A percentile compares a stretch with the other conserved stretches of the same genome.
Conservation (phyloP, 176 grass and related monocot genomes). For the Rhynchospora breviuscula region DNA sequence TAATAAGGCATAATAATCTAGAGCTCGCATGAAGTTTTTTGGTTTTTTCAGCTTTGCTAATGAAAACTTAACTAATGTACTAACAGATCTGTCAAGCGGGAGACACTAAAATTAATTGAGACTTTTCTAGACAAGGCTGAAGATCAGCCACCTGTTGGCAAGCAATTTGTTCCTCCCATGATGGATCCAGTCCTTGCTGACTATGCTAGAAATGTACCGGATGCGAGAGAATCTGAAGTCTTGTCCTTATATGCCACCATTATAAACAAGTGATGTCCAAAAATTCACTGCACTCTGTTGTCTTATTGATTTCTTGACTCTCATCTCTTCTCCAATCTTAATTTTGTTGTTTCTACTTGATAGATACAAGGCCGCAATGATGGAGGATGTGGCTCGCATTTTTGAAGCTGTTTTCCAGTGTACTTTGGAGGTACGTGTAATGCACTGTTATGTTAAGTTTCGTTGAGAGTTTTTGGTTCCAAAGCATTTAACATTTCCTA, state of each 20-base stretch:
- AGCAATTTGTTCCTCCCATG: slow-evolving; percentile 99
- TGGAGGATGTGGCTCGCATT: slow-evolving; percentile 82
- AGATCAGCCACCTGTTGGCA: slow-evolving; percentile 86
- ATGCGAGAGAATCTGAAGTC: slow-evolving; percentile 99
- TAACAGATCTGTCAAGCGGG: slow-evolving; percentile 92
- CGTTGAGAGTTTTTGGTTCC: background rate
- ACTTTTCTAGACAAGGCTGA: slow-evolving; percentile 99
- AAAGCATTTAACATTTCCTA: slow-evolving; percentile 7
- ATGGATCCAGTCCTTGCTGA: slow-evolving; percentile 96
- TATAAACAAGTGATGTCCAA: slow-evolving; percentile 81
- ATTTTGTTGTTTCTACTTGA: slow-evolving; percentile 17
- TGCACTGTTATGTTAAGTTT: slow-evolving; percentile 6
- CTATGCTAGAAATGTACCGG: slow-evolving; percentile 98
- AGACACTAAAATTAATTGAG: slow-evolving; percentile 97
- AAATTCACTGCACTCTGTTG: background rate
- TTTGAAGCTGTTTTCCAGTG: slow-evolving; percentile 99
- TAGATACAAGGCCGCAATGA: slow-evolving; percentile 91
- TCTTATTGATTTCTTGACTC: background rate
- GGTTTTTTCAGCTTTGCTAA: slow-evolving; percentile 13
- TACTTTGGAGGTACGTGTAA: slow-evolving; percentile 70
- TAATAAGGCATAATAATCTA: background rate
- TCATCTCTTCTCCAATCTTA: slow-evolving; percentile 13
- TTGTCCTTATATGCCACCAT: slow-evolving; percentile 89
- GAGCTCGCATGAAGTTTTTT: background rate
- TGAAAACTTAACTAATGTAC: slow-evolving; percentile 13